These are phyloP conservation scores for Microdochium trichocladiopsis DNA, from an alignment of 2,329 filamentous ascomycete genomes.

Conservation along the genomic window DNA sequence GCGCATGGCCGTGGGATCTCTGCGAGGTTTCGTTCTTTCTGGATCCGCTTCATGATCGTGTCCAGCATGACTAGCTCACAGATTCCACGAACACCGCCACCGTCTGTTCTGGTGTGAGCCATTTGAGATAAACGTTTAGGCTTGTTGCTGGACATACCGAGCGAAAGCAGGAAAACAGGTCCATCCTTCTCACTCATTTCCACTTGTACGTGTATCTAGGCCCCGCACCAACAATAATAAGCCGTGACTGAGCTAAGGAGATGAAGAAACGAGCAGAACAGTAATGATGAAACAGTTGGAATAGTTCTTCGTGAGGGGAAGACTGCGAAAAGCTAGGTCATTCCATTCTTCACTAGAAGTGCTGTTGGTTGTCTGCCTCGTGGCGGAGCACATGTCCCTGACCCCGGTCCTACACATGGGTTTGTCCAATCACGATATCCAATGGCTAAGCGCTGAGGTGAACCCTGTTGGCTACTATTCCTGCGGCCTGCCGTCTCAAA, in stretches of 20 bases:
- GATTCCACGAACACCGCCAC: slow-evolving; percentile 26
- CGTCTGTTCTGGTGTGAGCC: slow-evolving; percentile 12
- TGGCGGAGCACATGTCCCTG: neutral
- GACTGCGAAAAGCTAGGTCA: too few species aligned
- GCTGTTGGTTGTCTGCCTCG: neutral
- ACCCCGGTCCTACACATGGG: neutral
- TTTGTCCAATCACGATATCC: neutral
- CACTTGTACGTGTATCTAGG: neutral
- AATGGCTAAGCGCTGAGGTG: neutral
- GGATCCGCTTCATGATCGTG: slow-evolving; percentile 21
- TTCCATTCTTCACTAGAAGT: neutral
- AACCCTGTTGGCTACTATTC: neutral
- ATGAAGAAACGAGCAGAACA: too few species aligned
- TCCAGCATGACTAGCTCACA: slow-evolving; percentile 25
- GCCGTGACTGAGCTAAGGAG: too few species aligned
- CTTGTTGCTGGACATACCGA: slow-evolving; percentile 6
- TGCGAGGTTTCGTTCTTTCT: slow-evolving; percentile 8
- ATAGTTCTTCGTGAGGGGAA: too few species aligned
- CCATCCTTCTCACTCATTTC: neutral
- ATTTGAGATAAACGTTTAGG: neutral
- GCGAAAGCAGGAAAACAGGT: slow-evolving; percentile 6
- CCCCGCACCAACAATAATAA: neutral
- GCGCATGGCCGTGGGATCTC: slow-evolving; percentile 24
- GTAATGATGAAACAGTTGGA: too few species aligned
- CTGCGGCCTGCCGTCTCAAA: neutral